Base-by-base conservation (phyloP, 331 rosid species). In the Acacia concinna region DNA sequence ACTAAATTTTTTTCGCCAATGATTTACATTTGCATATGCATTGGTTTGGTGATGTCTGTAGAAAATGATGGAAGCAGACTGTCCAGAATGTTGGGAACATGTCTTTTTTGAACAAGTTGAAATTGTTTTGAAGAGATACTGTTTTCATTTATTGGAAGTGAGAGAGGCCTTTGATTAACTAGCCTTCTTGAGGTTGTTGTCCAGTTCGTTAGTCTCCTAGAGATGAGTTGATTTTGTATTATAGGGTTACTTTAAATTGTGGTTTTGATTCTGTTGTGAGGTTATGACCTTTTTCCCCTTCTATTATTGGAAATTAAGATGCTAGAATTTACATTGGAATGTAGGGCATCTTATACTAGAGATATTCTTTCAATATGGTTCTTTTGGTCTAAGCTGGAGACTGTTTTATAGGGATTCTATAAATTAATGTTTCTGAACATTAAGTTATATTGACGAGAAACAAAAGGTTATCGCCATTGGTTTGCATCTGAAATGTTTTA, bases 91-190 rank as follows among this genome's bases (percentile, higher is more conserved):
- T 91, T 52, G 92, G 71, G 1, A 72, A 38, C 44, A 87, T 79
- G 87, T 68, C 97, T 94, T 91, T 84, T 34, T 84, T 72, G 93
- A 91, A 77, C 91, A 88, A 84, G 90, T 89, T 73, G 93, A 94
- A 68, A 46, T 81, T 57, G 86, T 90, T 31, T 75, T 91, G 0
- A 76, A 88, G 73, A 85, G 94, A 49, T 94, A 63, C 81, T 77
- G 85, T 66, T 76, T 89, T 9, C 82, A 88, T 11, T 76, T 85
- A 40, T 38, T 90, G 84, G 87, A 86, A 78, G 93, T 83, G 60
- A 90, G 89, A 78, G 91, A 91, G 81, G 79, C 78, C 54, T 86
- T 37, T 81, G 90, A 85, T 44, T 32, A 84, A 69, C 80, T 78
- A 82, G 60, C 86, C 95, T 77, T 67, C 82, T 35, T 86, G 84